Evolutionary conservation across 2,329 filamentous ascomycete species (phyloP).

Genomic region (Exophiala xenobiotica): DNA sequence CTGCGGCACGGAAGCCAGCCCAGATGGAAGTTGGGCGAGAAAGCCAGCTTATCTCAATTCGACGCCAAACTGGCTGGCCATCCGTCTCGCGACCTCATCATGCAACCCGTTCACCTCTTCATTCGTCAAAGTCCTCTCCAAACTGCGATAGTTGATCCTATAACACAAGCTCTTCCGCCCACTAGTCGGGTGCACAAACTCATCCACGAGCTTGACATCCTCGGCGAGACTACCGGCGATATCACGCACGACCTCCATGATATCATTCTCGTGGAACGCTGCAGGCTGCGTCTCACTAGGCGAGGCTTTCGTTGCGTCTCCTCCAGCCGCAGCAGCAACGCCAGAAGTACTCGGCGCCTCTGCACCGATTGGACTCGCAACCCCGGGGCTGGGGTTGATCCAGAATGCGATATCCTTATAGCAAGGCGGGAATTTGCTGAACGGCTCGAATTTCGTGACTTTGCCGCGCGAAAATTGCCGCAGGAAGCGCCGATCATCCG

Average conservation of each 20-base stretch:
- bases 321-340: slow-evolving; percentile 33
- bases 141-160: slow-evolving; percentile 86
- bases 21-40: too few species aligned
- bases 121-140: slow-evolving; percentile 87
- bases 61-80: slow-evolving; percentile 70
- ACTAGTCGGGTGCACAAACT: slow-evolving; percentile 85
- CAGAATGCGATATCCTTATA: slow-evolving; percentile 95
- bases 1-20: too few species aligned
- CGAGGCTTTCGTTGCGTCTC: slow-evolving; percentile 38
- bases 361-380: slow-evolving; percentile 40
- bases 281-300: slow-evolving; percentile 39
- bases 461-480: slow-evolving; percentile 66
- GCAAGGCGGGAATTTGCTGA: slow-evolving; percentile 87
- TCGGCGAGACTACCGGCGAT: slow-evolving; percentile 82
- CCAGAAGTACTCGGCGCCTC: slow-evolving; percentile 45
- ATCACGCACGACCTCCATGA: slow-evolving; percentile 91
- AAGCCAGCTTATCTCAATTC: slow-evolving; percentile 62
- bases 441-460: slow-evolving; percentile 71
- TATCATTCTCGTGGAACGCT: slow-evolving; percentile 85
- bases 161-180: slow-evolving; percentile 84
- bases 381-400: slow-evolving; percentile 54
- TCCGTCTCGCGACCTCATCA: slow-evolving; percentile 59
- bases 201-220: slow-evolving; percentile 79
- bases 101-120: slow-evolving; percentile 77
- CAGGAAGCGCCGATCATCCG: slow-evolving; percentile 78